phyloP scores from a whole-genome alignment of 805 yeast genomes.

The Wickerhamiella nectarea region DNA sequence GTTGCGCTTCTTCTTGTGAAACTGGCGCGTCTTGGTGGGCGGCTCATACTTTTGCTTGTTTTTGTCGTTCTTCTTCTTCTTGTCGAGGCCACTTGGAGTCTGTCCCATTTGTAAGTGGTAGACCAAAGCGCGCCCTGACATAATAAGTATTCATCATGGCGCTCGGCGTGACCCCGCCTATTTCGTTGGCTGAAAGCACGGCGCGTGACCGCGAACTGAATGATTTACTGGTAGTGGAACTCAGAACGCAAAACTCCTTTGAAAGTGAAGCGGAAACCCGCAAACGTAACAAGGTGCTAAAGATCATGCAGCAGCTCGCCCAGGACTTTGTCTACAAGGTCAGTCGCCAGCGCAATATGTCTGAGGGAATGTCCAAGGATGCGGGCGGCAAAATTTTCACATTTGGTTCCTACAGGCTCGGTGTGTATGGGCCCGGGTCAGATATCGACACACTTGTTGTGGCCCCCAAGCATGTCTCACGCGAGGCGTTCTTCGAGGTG shows the following conservation, averaged over 20 bases:
- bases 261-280: constrained; percentile 76
- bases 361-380: constrained; percentile 93
- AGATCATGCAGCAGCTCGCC: constrained; percentile 55
- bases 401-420: constrained; percentile 84
- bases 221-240: constrained; percentile 61
- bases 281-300: constrained; percentile 61
- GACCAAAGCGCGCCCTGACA: neutral
- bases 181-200: constrained; percentile 74
- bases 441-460: constrained; percentile 96
- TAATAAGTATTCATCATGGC: constrained; percentile 17
- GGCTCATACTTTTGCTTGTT: constrained; percentile 68
- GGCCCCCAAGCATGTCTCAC: constrained; percentile 86
- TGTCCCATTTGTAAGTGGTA: constrained; percentile 18
- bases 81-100: constrained; percentile 20
- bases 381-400: constrained; percentile 98
- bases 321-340: constrained; percentile 75
- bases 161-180: constrained; percentile 70
- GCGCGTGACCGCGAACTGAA: constrained; percentile 64
- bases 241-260: constrained; percentile 74
- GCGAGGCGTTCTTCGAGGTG: constrained; percentile 79
- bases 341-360: constrained; percentile 73
- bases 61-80: constrained; percentile 38
- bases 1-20: constrained; percentile 78
- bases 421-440: constrained; percentile 96
- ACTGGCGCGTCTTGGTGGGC: constrained; percentile 77